phyloP scores from a whole-genome alignment of 345 rosid species.

The Citrus trifoliata region DNA sequence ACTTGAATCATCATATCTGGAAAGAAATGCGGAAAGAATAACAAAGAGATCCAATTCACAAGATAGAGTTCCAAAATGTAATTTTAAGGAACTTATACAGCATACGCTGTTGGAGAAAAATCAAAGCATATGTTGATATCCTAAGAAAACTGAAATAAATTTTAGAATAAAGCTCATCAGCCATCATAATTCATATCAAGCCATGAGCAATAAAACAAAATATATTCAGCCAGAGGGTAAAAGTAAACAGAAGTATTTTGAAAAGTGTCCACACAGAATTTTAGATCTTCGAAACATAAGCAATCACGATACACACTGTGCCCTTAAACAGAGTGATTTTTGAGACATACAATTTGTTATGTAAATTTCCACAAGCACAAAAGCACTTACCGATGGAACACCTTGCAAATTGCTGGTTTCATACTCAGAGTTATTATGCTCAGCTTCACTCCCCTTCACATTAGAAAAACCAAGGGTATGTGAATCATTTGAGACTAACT shows the following conservation, averaged over 20 bases:
- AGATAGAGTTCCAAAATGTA: background rate
- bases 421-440: slow-evolving; percentile 18
- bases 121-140: background rate
- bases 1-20: background rate
- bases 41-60: background rate
- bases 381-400: slow-evolving; percentile 43
- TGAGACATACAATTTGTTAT: background rate
- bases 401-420: slow-evolving; percentile 18
- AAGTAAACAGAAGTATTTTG: background rate
- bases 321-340: background rate
- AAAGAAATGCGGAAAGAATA: background rate
- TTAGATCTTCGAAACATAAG: background rate
- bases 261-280: background rate
- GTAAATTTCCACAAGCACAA: slow-evolving; percentile 1
- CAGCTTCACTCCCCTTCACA: slow-evolving; percentile 15
- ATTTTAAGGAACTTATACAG: background rate
- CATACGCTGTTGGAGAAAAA: background rate
- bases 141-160: background rate
- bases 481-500: slow-evolving; percentile 57
- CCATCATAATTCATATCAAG: background rate
- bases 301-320: background rate
- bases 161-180: background rate
- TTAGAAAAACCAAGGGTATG: slow-evolving; percentile 14
- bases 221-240: too few species aligned
- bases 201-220: too few species aligned